Conservation (phyloP, 768 basidiomycete genomes). For the Termitomyces sp. region DNA sequence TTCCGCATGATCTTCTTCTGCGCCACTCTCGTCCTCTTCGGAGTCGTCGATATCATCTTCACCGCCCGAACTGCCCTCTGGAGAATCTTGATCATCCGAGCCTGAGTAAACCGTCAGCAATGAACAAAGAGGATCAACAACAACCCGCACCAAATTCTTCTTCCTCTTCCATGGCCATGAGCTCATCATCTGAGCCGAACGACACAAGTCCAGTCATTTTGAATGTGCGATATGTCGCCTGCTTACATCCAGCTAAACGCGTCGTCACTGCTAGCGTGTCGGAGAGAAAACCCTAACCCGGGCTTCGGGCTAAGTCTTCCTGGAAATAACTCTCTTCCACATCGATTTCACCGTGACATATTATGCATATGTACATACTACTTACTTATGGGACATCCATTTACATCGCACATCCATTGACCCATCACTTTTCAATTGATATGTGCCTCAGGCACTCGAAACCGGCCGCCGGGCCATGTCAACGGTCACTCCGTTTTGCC, state of each 20-base stretch:
- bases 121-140: background rate
- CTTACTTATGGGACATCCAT: no score
- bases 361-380: no score
- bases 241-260: background rate
- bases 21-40: conserved; percentile 5
- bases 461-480: background rate
- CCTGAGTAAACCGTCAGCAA: background rate
- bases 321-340: no score
- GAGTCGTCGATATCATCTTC: conserved; percentile 5
- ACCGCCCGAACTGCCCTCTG: conserved; percentile 7
- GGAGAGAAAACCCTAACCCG: conserved; percentile 4
- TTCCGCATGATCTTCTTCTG: conserved; percentile 12
- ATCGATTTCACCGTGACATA: no score
- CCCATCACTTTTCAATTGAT: no score
- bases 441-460: background rate
- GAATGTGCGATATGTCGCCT: background rate
- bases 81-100: conserved; percentile 3
- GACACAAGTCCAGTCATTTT: background rate
- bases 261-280: background rate
- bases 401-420: no score
- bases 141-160: conserved; percentile 11
- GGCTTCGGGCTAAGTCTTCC: background rate
- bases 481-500: background rate
- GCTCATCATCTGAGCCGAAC: conserved; percentile 13
- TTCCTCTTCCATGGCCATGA: conserved; percentile 14